Evolutionary conservation across 192 early-diverging fungal species (phyloP).

Genomic region (Mortierella hygrophila): DNA sequence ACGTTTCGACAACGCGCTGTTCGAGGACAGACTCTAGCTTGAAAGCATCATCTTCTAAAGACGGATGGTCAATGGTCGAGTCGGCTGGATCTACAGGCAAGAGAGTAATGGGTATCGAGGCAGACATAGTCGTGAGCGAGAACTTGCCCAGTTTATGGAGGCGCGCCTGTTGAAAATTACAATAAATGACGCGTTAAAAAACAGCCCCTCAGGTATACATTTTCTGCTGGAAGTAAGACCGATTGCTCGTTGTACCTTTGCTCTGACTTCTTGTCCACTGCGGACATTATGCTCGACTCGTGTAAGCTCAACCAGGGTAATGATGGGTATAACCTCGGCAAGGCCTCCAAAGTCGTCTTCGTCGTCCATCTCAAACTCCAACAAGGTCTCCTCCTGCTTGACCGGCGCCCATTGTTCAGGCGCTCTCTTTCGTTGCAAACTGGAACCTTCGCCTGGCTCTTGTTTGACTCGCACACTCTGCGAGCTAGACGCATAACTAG

Average conservation of each 20-base stretch:
- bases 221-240: background rate
- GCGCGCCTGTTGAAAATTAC: slow-evolving; percentile 11
- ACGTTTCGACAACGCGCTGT: slow-evolving; percentile 26
- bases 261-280: slow-evolving; percentile 14
- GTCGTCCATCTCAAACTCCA: slow-evolving; percentile 53
- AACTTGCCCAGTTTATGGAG: slow-evolving; percentile 46
- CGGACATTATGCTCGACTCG: slow-evolving; percentile 8
- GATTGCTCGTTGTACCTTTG: slow-evolving; percentile 13
- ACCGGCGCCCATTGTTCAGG: background rate
- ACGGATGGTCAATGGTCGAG: background rate
- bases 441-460: background rate
- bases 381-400: slow-evolving; percentile 42
- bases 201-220: background rate
- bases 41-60: background rate
- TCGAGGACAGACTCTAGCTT: slow-evolving; percentile 32
- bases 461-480: background rate
- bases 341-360: slow-evolving; percentile 38
- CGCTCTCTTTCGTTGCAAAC: background rate
- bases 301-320: slow-evolving; percentile 24
- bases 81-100: background rate
- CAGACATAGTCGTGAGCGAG: slow-evolving; percentile 37
- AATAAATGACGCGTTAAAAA: background rate
- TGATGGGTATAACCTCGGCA: background rate
- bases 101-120: slow-evolving; percentile 38
- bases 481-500: background rate